Conservation (phyloP, 805 yeast genomes). For the Wickerhamomyces tratensis region DNA sequence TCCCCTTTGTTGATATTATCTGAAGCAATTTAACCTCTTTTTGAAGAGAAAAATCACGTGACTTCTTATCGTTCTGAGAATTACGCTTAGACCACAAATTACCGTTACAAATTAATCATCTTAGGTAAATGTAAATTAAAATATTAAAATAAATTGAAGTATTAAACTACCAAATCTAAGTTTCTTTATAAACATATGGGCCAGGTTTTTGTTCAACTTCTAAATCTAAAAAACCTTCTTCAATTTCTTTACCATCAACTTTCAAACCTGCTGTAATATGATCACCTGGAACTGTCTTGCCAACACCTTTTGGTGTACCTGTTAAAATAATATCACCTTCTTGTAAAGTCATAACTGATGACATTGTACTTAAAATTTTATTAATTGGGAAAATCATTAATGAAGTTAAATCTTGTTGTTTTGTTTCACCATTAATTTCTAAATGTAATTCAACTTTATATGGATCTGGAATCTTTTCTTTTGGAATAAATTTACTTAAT, state of each 20-base stretch:
- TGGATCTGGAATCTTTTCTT: slow-evolving; percentile 58
- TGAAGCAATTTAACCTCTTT: too few species aligned
- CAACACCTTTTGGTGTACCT: slow-evolving; percentile 99
- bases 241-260: slow-evolving; percentile 46
- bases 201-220: slow-evolving; percentile 40
- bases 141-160: too few species aligned
- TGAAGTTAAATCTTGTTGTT: slow-evolving; percentile 67
- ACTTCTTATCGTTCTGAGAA: too few species aligned
- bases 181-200: slow-evolving; percentile 43
- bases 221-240: slow-evolving; percentile 29
- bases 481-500: slow-evolving; percentile 63
- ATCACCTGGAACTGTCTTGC: slow-evolving; percentile 74
- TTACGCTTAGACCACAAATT: too few species aligned
- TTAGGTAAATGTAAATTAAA: too few species aligned
- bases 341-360: slow-evolving; percentile 82
- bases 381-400: slow-evolving; percentile 88
- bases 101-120: too few species aligned
- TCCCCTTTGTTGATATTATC: too few species aligned
- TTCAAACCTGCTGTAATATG: slow-evolving; percentile 50
- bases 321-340: slow-evolving; percentile 88
- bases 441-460: slow-evolving; percentile 56
- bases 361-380: slow-evolving; percentile 68
- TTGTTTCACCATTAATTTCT: slow-evolving; percentile 57
- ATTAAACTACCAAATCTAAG: slow-evolving; percentile 8
- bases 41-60: too few species aligned